A percentile compares a stretch with the other conserved stretches of the same genome.
Evolutionary conservation across 202 grass and related monocot species (phyloP).

Genomic region (Zoysia matrella): DNA sequence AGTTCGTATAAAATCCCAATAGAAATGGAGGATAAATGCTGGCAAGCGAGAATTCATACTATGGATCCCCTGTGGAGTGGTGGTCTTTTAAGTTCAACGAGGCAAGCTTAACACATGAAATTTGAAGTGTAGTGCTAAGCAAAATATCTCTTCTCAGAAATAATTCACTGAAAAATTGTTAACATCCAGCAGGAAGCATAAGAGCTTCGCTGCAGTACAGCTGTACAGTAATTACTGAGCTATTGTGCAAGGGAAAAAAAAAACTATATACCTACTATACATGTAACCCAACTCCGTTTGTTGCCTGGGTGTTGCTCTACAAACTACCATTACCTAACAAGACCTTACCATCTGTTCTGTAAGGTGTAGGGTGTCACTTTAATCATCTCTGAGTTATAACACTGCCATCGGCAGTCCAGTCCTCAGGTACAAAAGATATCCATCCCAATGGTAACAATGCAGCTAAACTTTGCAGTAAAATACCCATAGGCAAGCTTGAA

Average conservation of each 20-base stretch:
- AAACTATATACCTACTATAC: slow-evolving; percentile 42
- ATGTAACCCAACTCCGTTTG: slow-evolving; percentile 22
- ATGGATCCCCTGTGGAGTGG: neutral
- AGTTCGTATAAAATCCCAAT: neutral
- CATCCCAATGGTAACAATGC: slow-evolving; percentile 84
- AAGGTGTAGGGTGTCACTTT: neutral
- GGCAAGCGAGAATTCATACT: neutral
- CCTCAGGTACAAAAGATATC: slow-evolving; percentile 64
- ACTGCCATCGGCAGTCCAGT: slow-evolving; percentile 55
- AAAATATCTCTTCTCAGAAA: neutral
- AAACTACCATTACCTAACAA: slow-evolving; percentile 36
- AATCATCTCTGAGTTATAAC: slow-evolving; percentile 46
- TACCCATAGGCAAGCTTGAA: slow-evolving; percentile 67
- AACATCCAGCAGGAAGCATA: slow-evolving; percentile 7
- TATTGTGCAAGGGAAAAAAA: neutral
- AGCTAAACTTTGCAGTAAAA: slow-evolving; percentile 74
- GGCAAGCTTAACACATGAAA: no score
- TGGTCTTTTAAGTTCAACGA: neutral
- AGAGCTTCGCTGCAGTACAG: slow-evolving; percentile 3
- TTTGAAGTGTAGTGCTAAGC: neutral
- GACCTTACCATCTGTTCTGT: slow-evolving; percentile 2
- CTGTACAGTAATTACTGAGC: slow-evolving; percentile 20
- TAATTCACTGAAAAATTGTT: neutral
- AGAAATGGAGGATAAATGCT: neutral
- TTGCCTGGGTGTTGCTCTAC: slow-evolving; percentile 22